Percentiles rank a stretch among this genome's conserved stretches.
Conservation (phyloP, 371 early-diverging fungal genomes). For the Fennellomyces sp. region DNA sequence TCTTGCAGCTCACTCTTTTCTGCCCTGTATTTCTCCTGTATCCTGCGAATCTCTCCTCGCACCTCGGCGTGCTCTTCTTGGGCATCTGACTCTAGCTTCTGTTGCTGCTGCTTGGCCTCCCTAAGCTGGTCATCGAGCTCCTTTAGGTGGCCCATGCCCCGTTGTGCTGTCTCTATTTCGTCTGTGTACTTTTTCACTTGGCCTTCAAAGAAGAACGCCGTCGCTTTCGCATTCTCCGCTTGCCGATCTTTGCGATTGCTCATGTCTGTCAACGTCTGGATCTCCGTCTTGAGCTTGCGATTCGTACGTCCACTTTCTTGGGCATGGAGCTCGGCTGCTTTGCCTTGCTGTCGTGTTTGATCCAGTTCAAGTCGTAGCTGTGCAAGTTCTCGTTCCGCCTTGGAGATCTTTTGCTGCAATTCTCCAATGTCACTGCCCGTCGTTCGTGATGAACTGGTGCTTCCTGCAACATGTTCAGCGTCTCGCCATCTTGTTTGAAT, state of each 20-base stretch:
- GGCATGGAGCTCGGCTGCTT: constrained; percentile 45
- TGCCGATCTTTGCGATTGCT: constrained; percentile 55
- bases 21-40: constrained; percentile 34
- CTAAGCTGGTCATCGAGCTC: constrained; percentile 48
- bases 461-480: too few relatives aligned
- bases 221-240: constrained; percentile 55
- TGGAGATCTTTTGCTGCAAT: constrained; percentile 47
- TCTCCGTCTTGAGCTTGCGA: constrained; percentile 50
- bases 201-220: constrained; percentile 55
- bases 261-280: constrained; percentile 56
- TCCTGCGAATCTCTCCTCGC: constrained; percentile 23
- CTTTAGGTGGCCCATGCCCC: constrained; percentile 50
- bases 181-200: constrained; percentile 56
- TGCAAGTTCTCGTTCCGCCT: constrained; percentile 43
- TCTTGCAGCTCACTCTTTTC: constrained; percentile 34
- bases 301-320: constrained; percentile 53
- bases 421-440: constrained; percentile 56
- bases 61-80: constrained; percentile 36
- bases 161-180: constrained; percentile 49
- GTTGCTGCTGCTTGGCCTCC: constrained; percentile 41
- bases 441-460: constrained; percentile 24
- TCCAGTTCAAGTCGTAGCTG: constrained; percentile 39
- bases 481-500: too few relatives aligned
- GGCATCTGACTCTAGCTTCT: constrained; percentile 32
- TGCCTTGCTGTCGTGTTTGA: constrained; percentile 49